Conservation (phyloP, 1,139 yeast genomes). For the Geotrichum histeridarum region DNA sequence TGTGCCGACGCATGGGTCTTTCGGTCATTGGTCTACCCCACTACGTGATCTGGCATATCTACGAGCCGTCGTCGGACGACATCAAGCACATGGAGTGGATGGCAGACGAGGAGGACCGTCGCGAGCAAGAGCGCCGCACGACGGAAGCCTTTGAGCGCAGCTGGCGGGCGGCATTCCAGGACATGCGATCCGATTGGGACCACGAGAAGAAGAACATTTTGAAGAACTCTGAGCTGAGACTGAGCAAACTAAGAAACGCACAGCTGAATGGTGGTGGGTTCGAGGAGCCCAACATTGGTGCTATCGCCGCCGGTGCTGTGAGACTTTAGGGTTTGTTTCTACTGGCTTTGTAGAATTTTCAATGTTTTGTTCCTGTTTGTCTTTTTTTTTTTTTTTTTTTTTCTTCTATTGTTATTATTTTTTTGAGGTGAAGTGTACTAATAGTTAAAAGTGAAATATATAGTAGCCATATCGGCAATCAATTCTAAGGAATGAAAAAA, state of each 20-base stretch:
- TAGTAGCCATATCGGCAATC: too few relatives aligned
- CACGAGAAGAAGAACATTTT: constrained; percentile 60
- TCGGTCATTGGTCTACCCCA: constrained; percentile 82
- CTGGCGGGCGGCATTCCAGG: constrained; percentile 74
- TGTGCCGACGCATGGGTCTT: constrained; percentile 76
- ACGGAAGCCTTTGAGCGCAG: constrained; percentile 66
- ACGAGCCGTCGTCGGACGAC: constrained; percentile 83
- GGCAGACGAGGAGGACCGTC: constrained; percentile 84
- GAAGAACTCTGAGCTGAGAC: constrained; percentile 60
- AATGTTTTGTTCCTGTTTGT: too few relatives aligned
- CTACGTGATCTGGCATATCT: constrained; percentile 88
- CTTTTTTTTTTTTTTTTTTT: too few relatives aligned
- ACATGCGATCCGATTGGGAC: constrained; percentile 64
- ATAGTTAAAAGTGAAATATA: too few relatives aligned
- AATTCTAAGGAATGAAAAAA: too few relatives aligned
- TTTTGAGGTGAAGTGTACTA: too few relatives aligned
- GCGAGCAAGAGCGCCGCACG: constrained; percentile 59
- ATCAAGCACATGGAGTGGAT: constrained; percentile 94
- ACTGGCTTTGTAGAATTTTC: too few relatives aligned
- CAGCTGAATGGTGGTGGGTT: neutral
- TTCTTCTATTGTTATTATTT: too few relatives aligned
- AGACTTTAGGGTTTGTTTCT: neutral
- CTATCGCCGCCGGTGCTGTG: constrained; percentile 15
- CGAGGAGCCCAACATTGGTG: constrained; percentile 14
- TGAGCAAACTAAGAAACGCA: constrained; percentile 6